Base-by-base conservation (phyloP, 495 filamentous ascomycete genomes). In the Aspergillus ostianus region DNA sequence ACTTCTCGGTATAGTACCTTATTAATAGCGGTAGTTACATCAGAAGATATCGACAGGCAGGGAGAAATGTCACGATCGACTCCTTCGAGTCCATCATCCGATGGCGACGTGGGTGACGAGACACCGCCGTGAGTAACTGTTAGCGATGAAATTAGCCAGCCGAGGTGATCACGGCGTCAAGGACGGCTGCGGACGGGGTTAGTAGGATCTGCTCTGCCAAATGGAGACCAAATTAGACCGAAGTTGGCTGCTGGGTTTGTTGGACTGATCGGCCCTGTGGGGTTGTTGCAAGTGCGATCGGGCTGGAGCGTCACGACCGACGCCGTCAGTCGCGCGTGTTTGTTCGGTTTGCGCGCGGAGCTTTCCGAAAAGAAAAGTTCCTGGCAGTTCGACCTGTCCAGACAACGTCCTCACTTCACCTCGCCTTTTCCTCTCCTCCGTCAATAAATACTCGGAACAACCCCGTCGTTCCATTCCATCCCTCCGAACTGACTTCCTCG, bases 341-440 rank as follows among this genome's bases (percentile, higher is more conserved):
- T 61, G 59, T 53, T 57, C 45, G 45, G 55, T 61, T 61, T 61
- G 59, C 59, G 59, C 54, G 47, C 55, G 47, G 47, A 53, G 47
- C 32, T 27, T 36, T 27, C 58, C 51, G 58, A 55, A 32, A 15
- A 49, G 57, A 49, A 59, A 36, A 47, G 32, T 45, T 26, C 30
- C 45, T 44, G 26, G 27, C 30, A 29, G 30, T 7, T 45, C 29
- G 58, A 12, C 41, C 49, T 49, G 46, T 58, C 47, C 29, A 46
- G 48, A 29, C 9, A 15, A 2, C 23, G 4, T 41, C 36, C 12
- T 41, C 36, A n/a, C n/a, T 41, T 41, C 36, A 41, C 36, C 36
- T 41, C 36, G 36, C 36, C 36, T 41, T 41, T 41, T 10, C 36
- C 36, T 41, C 13, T 4, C 13, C 36, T 41, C 36, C 36, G 36